Evolutionary conservation across 2,329 filamentous ascomycete species (phyloP), one percentile per base, ranked within the genome.

Genomic region (Xylariomycetidae sp.): DNA sequence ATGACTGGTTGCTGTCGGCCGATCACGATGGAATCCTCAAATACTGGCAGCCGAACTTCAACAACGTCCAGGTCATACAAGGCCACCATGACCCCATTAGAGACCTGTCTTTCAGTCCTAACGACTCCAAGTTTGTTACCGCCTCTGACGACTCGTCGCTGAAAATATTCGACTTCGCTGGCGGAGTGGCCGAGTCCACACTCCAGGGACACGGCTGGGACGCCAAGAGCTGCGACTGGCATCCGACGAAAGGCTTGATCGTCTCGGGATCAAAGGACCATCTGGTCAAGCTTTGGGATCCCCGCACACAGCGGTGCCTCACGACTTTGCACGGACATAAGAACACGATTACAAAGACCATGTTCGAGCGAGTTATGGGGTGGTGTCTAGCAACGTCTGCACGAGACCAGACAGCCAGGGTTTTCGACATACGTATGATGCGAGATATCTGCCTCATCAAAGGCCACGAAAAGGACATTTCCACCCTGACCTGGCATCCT

Each of bases 1-100:
- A 95, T 55, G 92, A 98, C 63, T 98, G 92, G 90, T 71, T 98
- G 10, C 76, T 98, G 34, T 96, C 92, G 6, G 89, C 86, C 33
- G 92, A 96, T 56, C 89, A 96, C 59, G 88, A 92, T 48, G 92
- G 92, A 36, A 75, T 92, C 42, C 82, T 98, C 62, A 96, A 96
- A 65, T 98, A 98, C 64, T 96, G 90, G 86, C 88, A 95, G 59
- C 87, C 90, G 19, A 98, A 96, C 59, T 95, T 98, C 67, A 96
- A 98, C 70, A 95, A 96, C 52, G 88, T 96, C 39, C 87, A 96
- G 60, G 89, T 86, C 33, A 86, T 98, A 34, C 81, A 89, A 54
- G 92, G 88, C 6, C 92, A 96, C 56, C 77, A 78, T 30, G 88
- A 95, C 54, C 83, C 90, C 5, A 85, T 98, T 40, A 74, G 92